Percentiles rank a stretch among this genome's conserved stretches.
phyloP scores from a whole-genome alignment of 257 asterid species.

The Eucommia ulmoides region DNA sequence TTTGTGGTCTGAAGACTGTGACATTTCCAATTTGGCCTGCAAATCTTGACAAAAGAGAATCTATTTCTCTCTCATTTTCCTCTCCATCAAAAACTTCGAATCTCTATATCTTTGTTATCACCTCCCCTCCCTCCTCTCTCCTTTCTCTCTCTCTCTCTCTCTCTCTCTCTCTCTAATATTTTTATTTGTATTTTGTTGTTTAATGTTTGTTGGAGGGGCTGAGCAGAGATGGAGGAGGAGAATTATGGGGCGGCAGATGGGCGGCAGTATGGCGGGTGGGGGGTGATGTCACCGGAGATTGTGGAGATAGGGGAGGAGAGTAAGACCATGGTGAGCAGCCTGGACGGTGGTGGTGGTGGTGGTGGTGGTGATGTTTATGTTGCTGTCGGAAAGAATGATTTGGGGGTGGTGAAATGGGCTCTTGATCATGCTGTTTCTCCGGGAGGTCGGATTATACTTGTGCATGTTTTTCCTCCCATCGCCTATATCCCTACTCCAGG shows the following conservation, averaged over 20 bases:
- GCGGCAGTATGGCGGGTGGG: not conserved
- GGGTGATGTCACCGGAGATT: constrained; percentile 47
- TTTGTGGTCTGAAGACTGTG: not conserved
- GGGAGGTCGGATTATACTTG: constrained; percentile 38
- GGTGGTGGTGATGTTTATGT: constrained; percentile 47
- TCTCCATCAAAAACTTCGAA: not conserved
- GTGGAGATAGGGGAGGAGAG: constrained; percentile 56
- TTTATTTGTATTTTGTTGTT: no score
- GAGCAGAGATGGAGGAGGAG: not conserved
- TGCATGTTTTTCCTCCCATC: constrained; percentile 53
- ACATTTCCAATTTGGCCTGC: not conserved
- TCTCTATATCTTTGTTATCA: not conserved
- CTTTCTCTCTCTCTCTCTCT: not conserved
- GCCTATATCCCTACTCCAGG: constrained; percentile 62
- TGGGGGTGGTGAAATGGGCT: constrained; percentile 59
- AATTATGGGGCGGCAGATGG: not conserved
- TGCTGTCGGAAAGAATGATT: constrained; percentile 64
- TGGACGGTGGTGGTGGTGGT: constrained; percentile 17
- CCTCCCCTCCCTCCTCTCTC: no score
- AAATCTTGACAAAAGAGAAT: not conserved
- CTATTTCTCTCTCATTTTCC: not conserved
- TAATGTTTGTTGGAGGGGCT: not conserved
- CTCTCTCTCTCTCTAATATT: no score
- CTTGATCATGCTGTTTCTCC: constrained; percentile 45
- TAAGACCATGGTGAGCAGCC: constrained; percentile 16